A percentile compares a stretch with the other conserved stretches of the same genome.
Evolutionary conservation across 2,329 filamentous ascomycete genomes (phyloP).

Genomic region (Nannizziopsis arthrosporioides): DNA sequence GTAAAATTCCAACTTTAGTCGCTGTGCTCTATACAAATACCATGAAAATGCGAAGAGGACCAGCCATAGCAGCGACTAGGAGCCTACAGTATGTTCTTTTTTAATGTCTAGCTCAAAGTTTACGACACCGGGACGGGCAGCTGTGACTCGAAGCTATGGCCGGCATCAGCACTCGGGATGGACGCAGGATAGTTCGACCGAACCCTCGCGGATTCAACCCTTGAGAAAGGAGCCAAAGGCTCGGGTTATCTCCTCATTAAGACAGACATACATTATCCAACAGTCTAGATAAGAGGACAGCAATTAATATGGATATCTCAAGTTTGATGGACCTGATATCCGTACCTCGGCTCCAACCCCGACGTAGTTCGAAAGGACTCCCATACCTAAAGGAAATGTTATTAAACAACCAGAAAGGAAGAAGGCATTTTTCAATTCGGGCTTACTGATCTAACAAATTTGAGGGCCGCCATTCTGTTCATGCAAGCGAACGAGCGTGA

Average conservation of each 20-base stretch:
- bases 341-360: slow-evolving; percentile 75
- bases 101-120: slow-evolving; percentile 54
- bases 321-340: neutral
- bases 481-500: neutral
- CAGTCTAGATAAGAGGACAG: slow-evolving; percentile 16
- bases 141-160: slow-evolving; percentile 47
- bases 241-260: neutral
- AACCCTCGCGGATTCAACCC: too few species aligned
- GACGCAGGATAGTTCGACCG: neutral
- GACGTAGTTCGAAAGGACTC: slow-evolving; percentile 77
- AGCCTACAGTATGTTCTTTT: slow-evolving; percentile 50
- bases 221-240: too few species aligned
- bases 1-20: too few species aligned
- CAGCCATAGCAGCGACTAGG: slow-evolving; percentile 11
- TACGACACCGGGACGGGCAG: slow-evolving; percentile 49
- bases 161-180: slow-evolving; percentile 5
- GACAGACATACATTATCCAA: slow-evolving; percentile 31
- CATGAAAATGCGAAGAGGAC: neutral
- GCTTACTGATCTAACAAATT: slow-evolving; percentile 54
- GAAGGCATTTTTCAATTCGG: neutral
- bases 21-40: too few species aligned
- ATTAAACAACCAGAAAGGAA: slow-evolving; percentile 17
- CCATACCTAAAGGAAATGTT: slow-evolving; percentile 50
- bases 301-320: neutral
- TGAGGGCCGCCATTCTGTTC: slow-evolving; percentile 41